Percentiles rank a stretch among this genome's conserved stretches.
Evolutionary conservation across 768 basidiomycete genomes (phyloP).

Genomic region (Rhodosporidiobolus sp.): DNA sequence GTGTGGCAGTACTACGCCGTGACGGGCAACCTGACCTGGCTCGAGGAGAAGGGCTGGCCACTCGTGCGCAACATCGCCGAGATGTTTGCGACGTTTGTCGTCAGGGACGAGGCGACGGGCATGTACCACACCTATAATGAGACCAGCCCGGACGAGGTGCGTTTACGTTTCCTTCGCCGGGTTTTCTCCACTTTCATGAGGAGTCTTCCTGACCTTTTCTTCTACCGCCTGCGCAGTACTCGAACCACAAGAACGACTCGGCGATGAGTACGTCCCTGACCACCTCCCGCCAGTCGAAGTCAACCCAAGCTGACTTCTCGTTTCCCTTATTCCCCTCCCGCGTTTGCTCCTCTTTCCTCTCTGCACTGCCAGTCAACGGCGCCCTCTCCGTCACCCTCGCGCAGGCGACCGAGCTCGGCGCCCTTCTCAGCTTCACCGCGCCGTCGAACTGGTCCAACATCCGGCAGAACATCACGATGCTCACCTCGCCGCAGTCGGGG

Average conservation of each 20-base stretch:
- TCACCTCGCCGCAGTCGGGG: slow-evolving; percentile 1
- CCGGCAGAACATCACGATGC: slow-evolving; percentile 28
- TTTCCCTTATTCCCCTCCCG: neutral
- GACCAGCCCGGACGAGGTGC: slow-evolving; percentile 26
- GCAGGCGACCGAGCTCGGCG: slow-evolving; percentile 23
- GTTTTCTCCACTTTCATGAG: neutral
- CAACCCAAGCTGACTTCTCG: no score
- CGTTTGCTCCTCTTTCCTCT: neutral
- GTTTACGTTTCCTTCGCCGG: neutral
- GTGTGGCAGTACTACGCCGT: slow-evolving; percentile 22
- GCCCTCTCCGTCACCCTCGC: slow-evolving; percentile 19
- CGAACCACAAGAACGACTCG: slow-evolving; percentile 19
- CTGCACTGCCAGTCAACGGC: slow-evolving; percentile 17
- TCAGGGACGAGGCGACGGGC: slow-evolving; percentile 19
- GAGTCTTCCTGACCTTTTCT: neutral
- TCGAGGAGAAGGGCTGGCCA: slow-evolving; percentile 33
- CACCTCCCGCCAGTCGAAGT: no score
- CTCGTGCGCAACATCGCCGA: slow-evolving; percentile 20
- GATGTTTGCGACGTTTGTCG: slow-evolving; percentile 31
- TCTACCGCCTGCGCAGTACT: no score
- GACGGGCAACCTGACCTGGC: slow-evolving; percentile 32
- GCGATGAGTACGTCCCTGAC: slow-evolving; percentile 20
- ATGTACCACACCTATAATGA: slow-evolving; percentile 27
- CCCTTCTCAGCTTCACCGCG: neutral
- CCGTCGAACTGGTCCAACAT: slow-evolving; percentile 28